Evolutionary conservation across 371 early-diverging fungal genomes (phyloP), one percentile per base, ranked within the genome.

Genomic region (Lichtheimia ramosa): DNA sequence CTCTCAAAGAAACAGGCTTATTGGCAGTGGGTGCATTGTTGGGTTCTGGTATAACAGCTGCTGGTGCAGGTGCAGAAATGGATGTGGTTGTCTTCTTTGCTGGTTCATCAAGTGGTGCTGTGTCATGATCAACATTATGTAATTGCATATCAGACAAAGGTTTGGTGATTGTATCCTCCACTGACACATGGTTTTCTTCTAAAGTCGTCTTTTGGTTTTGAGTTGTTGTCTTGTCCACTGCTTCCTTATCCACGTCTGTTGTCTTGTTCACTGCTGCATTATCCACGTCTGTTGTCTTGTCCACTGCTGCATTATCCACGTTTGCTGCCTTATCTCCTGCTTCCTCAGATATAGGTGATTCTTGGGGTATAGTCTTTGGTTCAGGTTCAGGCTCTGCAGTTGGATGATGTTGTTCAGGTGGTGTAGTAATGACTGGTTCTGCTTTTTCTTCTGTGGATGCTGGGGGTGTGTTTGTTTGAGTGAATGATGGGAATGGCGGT

Each of bases 1-100:
- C 80, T 21, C 75, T 66, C 28, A 80, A 56, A 12, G 80, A 80
- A 7, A 74, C 65, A 42, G 71, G 68, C 43, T 68, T 71, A 5
- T 56, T 57, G 1, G 40, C 59, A 7, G 34, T 4, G 5, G 34
- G 34, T 34, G 34, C 5, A 34, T 8, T 34, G 34, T 34, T 34
- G 34, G 34, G 10, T 34, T 34, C 34, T 34, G 34, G 10, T 5
- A 34, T 8, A 10, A 10, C 3, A 28, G 28, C 6, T 28, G 28
- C 34, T 8, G 64, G 63, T n/a, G 52, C 54, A 34, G 20, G 39
- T 14, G 28, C 3, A 28, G 28, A 34, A 62, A 61, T n/a, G 52
- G 20, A 40, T 14, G 34, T 34, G 34, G 34, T 4, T 5, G 34
- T 34, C 43, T 40, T 58, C 49, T 34, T 34, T 34, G 2, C 34